Conservation (phyloP, 306 rosid genomes). For the Aeschynomene evenia region DNA sequence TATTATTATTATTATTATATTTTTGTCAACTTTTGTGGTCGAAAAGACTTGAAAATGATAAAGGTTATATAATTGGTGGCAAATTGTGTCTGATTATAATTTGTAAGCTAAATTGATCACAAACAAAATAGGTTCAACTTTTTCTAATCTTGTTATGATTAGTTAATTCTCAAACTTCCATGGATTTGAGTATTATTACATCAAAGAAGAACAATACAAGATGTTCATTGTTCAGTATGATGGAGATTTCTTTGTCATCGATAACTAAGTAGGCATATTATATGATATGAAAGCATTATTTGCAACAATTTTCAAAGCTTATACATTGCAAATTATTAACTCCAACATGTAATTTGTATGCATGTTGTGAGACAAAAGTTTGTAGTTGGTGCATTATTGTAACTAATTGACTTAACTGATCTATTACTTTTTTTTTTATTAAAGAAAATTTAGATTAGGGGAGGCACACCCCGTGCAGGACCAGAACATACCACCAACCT, state of each 20-base stretch:
- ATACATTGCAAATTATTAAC: background rate
- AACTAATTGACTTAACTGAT: background rate
- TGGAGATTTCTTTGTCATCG: background rate
- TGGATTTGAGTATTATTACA: too few species aligned
- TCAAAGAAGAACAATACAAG: background rate
- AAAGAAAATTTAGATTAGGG: too few species aligned
- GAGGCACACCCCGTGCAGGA: too few species aligned
- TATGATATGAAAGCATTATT: background rate
- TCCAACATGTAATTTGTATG: too few species aligned
- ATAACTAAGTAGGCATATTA: background rate
- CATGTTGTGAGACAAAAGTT: background rate
- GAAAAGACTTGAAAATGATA: background rate
- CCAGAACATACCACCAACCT: too few species aligned
- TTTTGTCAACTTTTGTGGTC: background rate
- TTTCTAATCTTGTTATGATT: background rate
- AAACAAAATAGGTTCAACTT: background rate
- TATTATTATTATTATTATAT: too few species aligned
- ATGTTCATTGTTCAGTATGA: background rate
- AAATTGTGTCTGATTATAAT: background rate
- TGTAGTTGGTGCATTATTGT: background rate
- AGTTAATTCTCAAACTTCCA: background rate
- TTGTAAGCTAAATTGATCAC: background rate
- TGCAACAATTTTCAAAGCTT: background rate
- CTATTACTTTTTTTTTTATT: too few species aligned
- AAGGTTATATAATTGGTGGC: background rate